A percentile compares a stretch with the other conserved stretches of the same genome.
phyloP scores from a whole-genome alignment of 169 alveolate species.

The Cyclospora cayetanensis region DNA sequence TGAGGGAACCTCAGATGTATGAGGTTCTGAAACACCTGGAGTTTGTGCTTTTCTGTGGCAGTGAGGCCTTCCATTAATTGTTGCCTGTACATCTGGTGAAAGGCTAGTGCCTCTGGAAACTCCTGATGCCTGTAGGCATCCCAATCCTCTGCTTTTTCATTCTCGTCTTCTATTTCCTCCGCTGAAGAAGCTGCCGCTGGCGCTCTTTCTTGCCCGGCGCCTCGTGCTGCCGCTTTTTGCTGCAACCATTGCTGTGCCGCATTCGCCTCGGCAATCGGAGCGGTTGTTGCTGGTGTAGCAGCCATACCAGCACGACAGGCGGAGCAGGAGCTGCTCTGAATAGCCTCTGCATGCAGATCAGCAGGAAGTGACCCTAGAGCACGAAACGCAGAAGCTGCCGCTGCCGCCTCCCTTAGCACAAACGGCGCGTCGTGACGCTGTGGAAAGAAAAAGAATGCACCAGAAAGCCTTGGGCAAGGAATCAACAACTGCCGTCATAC shows the following conservation, averaged over 20 bases:
- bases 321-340: background rate
- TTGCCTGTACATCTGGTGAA: background rate
- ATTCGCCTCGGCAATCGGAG: too few species aligned
- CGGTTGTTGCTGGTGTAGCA: background rate
- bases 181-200: background rate
- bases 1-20: slow-evolving; percentile 33
- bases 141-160: too few species aligned
- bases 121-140: background rate
- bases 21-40: slow-evolving; percentile 26
- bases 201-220: background rate
- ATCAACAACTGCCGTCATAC: too few species aligned
- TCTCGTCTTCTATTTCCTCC: too few species aligned
- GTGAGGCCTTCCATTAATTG: background rate
- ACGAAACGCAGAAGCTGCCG: slow-evolving; percentile 22
- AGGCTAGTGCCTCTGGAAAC: background rate
- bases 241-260: too few species aligned
- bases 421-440: too few species aligned
- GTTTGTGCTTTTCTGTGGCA: background rate
- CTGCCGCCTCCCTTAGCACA: too few species aligned
- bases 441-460: too few species aligned
- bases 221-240: background rate
- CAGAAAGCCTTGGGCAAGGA: too few species aligned
- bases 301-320: too few species aligned
- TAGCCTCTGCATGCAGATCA: slow-evolving; percentile 25
- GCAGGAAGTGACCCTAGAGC: slow-evolving; percentile 41